phyloP scores from a whole-genome alignment of 352 stramenopile species.

The Pythium periplocum region DNA sequence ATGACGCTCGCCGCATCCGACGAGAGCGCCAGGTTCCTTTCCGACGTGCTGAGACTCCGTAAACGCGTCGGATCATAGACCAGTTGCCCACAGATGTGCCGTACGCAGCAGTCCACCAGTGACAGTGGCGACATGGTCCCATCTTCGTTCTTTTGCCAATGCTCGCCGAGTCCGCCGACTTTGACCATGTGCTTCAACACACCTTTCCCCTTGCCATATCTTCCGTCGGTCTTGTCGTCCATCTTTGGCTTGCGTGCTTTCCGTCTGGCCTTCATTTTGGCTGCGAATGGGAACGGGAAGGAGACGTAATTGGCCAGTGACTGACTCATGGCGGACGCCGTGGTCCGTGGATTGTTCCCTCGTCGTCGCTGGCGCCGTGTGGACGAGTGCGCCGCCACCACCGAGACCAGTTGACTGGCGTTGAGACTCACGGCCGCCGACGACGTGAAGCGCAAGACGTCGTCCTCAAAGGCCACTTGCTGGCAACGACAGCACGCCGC shows the following conservation, averaged over 20 bases:
- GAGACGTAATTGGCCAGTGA: conserved; percentile 70
- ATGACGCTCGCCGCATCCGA: conserved; percentile 36
- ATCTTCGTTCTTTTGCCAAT: conserved; percentile 35
- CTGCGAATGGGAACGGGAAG: conserved; percentile 73
- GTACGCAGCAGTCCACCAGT: conserved; percentile 53
- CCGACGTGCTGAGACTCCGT: conserved; percentile 1
- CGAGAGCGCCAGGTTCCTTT: conserved; percentile 2
- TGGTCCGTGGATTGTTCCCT: not conserved
- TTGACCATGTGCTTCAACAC: conserved; percentile 3
- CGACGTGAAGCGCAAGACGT: conserved; percentile 32
- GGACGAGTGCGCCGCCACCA: not conserved
- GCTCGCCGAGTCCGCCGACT: conserved; percentile 35
- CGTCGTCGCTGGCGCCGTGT: no score
- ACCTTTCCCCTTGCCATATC: conserved; percentile 1
- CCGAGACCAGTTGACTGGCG: conserved; percentile 24
- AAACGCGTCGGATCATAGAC: conserved; percentile 30
- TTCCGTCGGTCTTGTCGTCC: conserved; percentile 2
- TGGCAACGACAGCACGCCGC: conserved; percentile 65
- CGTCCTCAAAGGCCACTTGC: conserved; percentile 56
- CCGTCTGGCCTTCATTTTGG: conserved; percentile 21
- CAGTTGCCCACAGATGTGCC: conserved; percentile 39
- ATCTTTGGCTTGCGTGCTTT: conserved; percentile 2
- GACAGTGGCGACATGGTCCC: conserved; percentile 42
- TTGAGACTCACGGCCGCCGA: conserved; percentile 13
- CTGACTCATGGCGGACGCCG: conserved; percentile 29